These are phyloP conservation scores for Dioscorea zingiberensis DNA, from an alignment of 106 monocot species.

Conservation along the genomic window DNA sequence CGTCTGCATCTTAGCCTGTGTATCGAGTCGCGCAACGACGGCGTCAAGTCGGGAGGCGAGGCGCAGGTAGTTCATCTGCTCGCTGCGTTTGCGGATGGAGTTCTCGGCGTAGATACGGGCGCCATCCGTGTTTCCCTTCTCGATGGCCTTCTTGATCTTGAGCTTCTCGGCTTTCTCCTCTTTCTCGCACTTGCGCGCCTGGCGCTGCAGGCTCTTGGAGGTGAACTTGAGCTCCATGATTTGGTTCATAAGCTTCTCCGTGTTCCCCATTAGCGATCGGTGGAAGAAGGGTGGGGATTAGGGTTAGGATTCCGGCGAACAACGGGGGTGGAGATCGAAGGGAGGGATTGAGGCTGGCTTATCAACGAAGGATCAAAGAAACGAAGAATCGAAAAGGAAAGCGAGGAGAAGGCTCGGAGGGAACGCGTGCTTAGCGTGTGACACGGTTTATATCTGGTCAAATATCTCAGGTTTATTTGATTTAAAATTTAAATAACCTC, in stretches of 20 bases:
- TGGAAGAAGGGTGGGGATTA: background rate
- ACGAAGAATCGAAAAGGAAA: too few species aligned
- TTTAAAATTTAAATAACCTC: too few species aligned
- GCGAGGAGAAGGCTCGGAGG: too few species aligned
- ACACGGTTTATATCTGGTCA: too few species aligned
- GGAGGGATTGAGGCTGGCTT: too few species aligned
- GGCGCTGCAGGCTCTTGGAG: constrained; percentile 8
- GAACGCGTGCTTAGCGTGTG: too few species aligned
- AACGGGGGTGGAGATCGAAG: too few species aligned
- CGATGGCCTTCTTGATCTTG: constrained; percentile 15
- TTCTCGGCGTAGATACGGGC: constrained; percentile 10
- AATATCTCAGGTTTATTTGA: too few species aligned
- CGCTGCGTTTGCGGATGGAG: constrained; percentile 5
- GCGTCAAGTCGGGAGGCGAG: constrained; percentile 7
- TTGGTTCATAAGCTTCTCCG: constrained; percentile 14
- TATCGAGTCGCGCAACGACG: constrained; percentile 8
- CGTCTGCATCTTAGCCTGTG: constrained; percentile 9
- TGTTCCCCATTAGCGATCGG: constrained; percentile 6
- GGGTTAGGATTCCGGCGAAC: background rate
- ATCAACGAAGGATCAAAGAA: too few species aligned
- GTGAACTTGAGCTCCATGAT: constrained; percentile 14
- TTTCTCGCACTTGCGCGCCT: constrained; percentile 16
- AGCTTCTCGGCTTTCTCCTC: constrained; percentile 14
- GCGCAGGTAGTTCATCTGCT: constrained; percentile 15
- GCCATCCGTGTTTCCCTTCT: constrained; percentile 9